phyloP scores from a whole-genome alignment of 2,329 filamentous ascomycete genomes.

The Monilinia polystroma region DNA sequence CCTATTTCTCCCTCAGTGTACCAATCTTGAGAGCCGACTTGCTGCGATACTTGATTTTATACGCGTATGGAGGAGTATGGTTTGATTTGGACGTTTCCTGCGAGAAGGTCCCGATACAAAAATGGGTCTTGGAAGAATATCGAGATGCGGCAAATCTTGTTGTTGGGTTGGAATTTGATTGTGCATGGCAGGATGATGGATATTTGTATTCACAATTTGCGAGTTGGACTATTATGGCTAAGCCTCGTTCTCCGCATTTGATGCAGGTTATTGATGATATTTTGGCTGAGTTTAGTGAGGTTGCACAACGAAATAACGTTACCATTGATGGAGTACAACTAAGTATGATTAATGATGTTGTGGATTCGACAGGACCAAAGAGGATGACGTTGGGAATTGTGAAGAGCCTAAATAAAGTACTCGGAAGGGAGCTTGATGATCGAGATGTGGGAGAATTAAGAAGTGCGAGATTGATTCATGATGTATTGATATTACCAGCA shows the following conservation, averaged over 20 bases:
- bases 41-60: constrained; percentile 66
- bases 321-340: background rate
- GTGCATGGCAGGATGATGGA: background rate
- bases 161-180: constrained; percentile 5
- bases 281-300: background rate
- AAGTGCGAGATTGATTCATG: constrained; percentile 2
- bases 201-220: constrained; percentile 1
- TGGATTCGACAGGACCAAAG: constrained; percentile 13
- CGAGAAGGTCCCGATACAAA: constrained; percentile 51
- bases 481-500: constrained; percentile 7
- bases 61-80: constrained; percentile 54
- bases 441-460: constrained; percentile 4
- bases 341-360: constrained; percentile 9
- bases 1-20: constrained; percentile 58
- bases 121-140: constrained; percentile 64
- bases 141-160: background rate
- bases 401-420: background rate
- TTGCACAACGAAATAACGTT: background rate
- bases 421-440: background rate
- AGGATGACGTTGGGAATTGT: constrained; percentile 16
- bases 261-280: constrained; percentile 1
- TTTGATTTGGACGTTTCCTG: constrained; percentile 55
- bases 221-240: constrained; percentile 12
- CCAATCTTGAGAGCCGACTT: constrained; percentile 68
- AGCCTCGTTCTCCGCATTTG: background rate